Evolutionary conservation across 1,284 basidiomycete genomes (phyloP), one percentile per base, ranked within the genome.

Genomic region (Cutaneotrichosporon curvatum): DNA sequence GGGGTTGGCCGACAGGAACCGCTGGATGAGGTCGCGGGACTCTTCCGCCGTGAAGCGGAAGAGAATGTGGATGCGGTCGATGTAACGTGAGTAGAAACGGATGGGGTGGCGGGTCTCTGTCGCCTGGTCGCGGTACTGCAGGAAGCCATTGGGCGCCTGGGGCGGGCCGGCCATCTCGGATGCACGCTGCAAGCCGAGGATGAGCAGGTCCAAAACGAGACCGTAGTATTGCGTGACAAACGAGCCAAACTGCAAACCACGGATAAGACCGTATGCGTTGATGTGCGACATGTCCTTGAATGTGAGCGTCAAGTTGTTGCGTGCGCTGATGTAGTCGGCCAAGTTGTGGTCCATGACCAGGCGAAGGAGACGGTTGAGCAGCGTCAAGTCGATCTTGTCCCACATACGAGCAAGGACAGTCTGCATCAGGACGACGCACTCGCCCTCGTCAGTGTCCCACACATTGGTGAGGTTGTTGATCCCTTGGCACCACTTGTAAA

Each of bases 11-110:
- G 85, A 90, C 54, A 97, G 81, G 72, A 94, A 96, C 23, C 95
- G 84, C 72, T 98, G 94, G 58, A 99, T 98, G 51, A 99, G 81
- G 67, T 99, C 95, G 45, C 94, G 81, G 18, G 91, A 85, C 71
- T 99, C 95, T 58, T 99, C 95, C 10, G 94, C 92, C n/a, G 82
- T 87, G 77, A 98, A 99, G 53, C 91, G 82, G 83, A 97, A 97
- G 56, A 98, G 81, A 54, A 98, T 84, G 69, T 96, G 92, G 22
- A 96, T 78, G 33, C 84, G 76, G 70, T 96, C 91, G 47, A 96
- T 85, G 67, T 95, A 95, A 53, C 92, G 85, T 35, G 91, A 89
- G 74, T 96, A 96, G 33, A 96, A 78, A 20, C 91, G 82, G 61
- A 96, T 92, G 8, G 92, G 92, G 65, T 96, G 91, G 12, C 87